A percentile compares a stretch with the other conserved stretches of the same genome.
Evolutionary conservation across 371 early-diverging fungal species (phyloP).

Genomic region (Rhizopus arrhizus): DNA sequence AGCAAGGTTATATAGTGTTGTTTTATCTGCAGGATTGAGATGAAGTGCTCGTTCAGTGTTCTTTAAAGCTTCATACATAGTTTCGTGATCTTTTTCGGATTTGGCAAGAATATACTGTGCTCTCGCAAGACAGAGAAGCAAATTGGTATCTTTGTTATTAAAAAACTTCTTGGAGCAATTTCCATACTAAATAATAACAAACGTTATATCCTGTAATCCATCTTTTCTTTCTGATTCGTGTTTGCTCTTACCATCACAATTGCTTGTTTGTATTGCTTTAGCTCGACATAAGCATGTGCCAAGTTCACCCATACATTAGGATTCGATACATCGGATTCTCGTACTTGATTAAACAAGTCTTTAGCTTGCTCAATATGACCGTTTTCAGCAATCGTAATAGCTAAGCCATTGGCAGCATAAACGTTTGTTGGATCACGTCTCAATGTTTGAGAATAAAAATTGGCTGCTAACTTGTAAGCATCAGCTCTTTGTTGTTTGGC

Average conservation of each 20-base stretch:
- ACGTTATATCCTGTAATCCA: background rate
- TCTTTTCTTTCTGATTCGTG: background rate
- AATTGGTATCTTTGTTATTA: constrained; percentile 61
- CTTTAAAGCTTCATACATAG: constrained; percentile 68
- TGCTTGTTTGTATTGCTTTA: constrained; percentile 73
- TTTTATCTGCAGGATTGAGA: constrained; percentile 63
- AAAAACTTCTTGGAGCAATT: constrained; percentile 57
- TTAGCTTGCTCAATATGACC: constrained; percentile 71
- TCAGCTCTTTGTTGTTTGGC: constrained; percentile 41
- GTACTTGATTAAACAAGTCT: constrained; percentile 76
- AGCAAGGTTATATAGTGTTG: constrained; percentile 76
- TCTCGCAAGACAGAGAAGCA: constrained; percentile 74
- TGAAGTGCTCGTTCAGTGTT: constrained; percentile 61
- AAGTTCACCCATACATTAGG: constrained; percentile 73
- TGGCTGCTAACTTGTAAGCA: constrained; percentile 72
- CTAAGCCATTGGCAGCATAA: constrained; percentile 80
- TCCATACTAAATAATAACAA: constrained; percentile 59
- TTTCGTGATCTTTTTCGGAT: constrained; percentile 65
- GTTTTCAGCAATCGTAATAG: constrained; percentile 78
- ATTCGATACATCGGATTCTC: constrained; percentile 59
- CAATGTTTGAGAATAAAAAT: constrained; percentile 83
- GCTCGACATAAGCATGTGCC: constrained; percentile 77
- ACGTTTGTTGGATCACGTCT: constrained; percentile 70
- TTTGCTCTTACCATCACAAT: constrained; percentile 55
- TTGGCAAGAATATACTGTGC: constrained; percentile 82